Conservation (phyloP, 306 rosid genomes). For the cucumber (Cucumis sativus) region DNA sequence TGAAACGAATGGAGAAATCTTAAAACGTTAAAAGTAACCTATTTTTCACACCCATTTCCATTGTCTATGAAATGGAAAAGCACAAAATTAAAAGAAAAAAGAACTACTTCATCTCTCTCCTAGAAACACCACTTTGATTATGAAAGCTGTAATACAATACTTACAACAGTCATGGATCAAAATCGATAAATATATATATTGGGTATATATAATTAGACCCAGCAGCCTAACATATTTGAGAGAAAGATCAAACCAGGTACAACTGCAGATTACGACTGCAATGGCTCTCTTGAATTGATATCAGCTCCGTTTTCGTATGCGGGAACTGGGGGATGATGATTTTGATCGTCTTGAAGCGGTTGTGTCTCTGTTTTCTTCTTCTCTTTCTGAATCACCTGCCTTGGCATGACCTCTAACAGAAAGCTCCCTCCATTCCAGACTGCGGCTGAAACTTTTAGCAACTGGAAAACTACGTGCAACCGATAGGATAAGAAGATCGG, state of each 20-base stretch:
- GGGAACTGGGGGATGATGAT: slow-evolving; percentile 15
- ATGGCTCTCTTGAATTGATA: neutral
- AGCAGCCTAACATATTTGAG: neutral
- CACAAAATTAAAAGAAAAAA: neutral
- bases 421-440: slow-evolving; percentile 94
- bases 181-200: neutral
- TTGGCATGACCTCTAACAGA: slow-evolving; percentile 87
- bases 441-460: slow-evolving; percentile 78
- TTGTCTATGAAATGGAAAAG: neutral
- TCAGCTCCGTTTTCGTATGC: neutral
- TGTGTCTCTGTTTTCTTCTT: slow-evolving; percentile 47
- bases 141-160: neutral
- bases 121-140: neutral
- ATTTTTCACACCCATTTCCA: neutral
- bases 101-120: neutral
- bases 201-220: neutral
- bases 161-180: neutral
- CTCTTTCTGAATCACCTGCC: slow-evolving; percentile 83
- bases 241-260: neutral
- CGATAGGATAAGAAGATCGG: slow-evolving; percentile 81
- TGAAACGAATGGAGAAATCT: neutral
- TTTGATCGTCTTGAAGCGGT: slow-evolving; percentile 20
- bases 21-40: neutral
- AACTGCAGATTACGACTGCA: neutral
- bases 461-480: slow-evolving; percentile 53